These are phyloP conservation scores for Clausena lansium DNA, from an alignment of 345 rosid genomes.

Conservation along the genomic window DNA sequence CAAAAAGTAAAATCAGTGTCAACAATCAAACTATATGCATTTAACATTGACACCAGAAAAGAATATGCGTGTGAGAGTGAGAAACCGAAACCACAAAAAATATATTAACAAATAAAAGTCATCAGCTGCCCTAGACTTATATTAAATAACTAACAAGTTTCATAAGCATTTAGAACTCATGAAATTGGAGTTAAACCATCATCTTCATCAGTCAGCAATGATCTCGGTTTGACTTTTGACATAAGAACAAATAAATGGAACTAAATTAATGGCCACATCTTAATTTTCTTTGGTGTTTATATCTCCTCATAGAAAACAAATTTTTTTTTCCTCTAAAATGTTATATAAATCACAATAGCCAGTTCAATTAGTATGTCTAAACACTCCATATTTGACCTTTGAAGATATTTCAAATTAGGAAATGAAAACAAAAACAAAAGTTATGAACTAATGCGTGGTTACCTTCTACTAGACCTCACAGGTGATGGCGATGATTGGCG, in stretches of 20 bases:
- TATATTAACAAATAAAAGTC: not conserved
- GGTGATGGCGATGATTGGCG: slow-evolving; percentile 73
- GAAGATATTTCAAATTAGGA: not conserved
- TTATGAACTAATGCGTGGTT: slow-evolving; percentile 24
- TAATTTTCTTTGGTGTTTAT: not conserved
- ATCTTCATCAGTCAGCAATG: not conserved
- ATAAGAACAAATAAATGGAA: not conserved
- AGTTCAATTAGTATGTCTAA: slow-evolving; percentile 5
- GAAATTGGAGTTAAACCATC: not conserved
- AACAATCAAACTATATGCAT: not conserved
- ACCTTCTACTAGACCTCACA: slow-evolving; percentile 84
- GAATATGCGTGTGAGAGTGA: not conserved
- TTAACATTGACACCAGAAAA: not conserved
- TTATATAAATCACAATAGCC: not conserved
- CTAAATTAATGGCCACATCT: not conserved
- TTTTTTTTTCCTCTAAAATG: not conserved
- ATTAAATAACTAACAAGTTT: not conserved
- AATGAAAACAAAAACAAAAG: slow-evolving; percentile 6
- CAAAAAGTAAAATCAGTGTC: no score
- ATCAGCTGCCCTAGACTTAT: not conserved
- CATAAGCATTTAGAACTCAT: not conserved
- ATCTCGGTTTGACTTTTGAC: not conserved
- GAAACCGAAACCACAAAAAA: slow-evolving; percentile 1
- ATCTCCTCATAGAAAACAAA: not conserved
- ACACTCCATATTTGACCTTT: not conserved